These are phyloP conservation scores for Saccharomycopsis microspora DNA, from an alignment of 805 yeast species.

Conservation along the genomic window DNA sequence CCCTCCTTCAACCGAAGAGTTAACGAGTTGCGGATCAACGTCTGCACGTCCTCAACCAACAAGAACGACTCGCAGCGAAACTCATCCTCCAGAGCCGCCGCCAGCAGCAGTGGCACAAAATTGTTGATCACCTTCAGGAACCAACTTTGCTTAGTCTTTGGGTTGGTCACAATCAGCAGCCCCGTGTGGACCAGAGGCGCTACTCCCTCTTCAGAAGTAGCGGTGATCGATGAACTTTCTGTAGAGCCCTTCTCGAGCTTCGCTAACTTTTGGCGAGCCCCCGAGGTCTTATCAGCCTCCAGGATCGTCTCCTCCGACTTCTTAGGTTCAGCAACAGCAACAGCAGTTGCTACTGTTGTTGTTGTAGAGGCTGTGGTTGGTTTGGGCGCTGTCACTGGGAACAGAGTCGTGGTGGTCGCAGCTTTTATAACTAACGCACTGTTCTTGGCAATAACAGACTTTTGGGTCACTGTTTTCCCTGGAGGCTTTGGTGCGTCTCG, in stretches of 20 bases:
- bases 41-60: constrained; percentile 17
- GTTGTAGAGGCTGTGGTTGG: constrained; percentile 3
- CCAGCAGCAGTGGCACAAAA: constrained; percentile 16
- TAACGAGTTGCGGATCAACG: constrained; percentile 27
- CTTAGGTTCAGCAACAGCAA: neutral
- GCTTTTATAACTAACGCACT: constrained; percentile 1
- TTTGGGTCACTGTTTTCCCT: constrained; percentile 1
- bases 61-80: constrained; percentile 16
- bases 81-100: constrained; percentile 12
- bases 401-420: constrained; percentile 4
- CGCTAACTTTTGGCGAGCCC: neutral
- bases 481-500: constrained; percentile 20
- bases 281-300: neutral
- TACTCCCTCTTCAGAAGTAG: neutral
- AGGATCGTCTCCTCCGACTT: neutral
- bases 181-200: constrained; percentile 1
- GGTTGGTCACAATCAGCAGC: constrained; percentile 11
- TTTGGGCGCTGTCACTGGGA: neutral
- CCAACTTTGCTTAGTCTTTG: constrained; percentile 22
- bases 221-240: constrained; percentile 1
- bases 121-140: constrained; percentile 28
- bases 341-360: constrained; percentile 2
- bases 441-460: constrained; percentile 4
- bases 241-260: too few species aligned
- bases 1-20: constrained; percentile 40